phyloP scores from a whole-genome alignment of 2,329 filamentous ascomycete species.

The Chaetomiaceae sp. region DNA sequence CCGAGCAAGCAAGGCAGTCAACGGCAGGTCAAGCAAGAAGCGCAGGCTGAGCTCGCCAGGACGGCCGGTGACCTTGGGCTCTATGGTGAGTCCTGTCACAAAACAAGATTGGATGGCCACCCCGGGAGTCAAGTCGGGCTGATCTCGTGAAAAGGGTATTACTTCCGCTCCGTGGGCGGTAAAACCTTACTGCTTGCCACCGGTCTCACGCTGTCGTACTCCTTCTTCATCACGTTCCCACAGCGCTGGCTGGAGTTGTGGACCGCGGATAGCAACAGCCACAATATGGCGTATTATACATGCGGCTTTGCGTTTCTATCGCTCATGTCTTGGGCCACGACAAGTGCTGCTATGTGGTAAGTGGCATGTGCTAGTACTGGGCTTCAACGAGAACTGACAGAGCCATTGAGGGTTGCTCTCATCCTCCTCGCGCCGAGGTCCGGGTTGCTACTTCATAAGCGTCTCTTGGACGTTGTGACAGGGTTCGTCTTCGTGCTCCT shows the following conservation, averaged over 20 bases:
- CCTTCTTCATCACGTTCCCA: conserved; percentile 33
- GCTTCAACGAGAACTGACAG: too few relatives aligned
- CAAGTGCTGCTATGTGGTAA: too few relatives aligned
- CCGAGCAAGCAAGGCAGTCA: not conserved
- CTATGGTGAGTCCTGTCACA: not conserved
- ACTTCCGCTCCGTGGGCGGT: conserved; percentile 25
- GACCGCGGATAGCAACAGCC: too few relatives aligned
- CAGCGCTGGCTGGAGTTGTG: conserved; percentile 36
- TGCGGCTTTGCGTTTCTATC: too few relatives aligned
- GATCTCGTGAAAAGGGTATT: conserved; percentile 25
- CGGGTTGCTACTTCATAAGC: too few relatives aligned
- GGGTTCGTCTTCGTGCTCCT: too few relatives aligned
- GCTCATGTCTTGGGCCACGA: too few relatives aligned
- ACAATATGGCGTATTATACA: too few relatives aligned
- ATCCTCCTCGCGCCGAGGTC: too few relatives aligned
- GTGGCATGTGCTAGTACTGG: too few relatives aligned
- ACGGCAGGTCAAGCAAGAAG: not conserved
- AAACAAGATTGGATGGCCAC: not conserved
- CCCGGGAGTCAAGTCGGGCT: not conserved
- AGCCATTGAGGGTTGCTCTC: too few relatives aligned
- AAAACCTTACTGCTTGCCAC: conserved; percentile 27
- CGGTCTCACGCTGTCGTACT: conserved; percentile 22
- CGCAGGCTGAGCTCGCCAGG: not conserved
- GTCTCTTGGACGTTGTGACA: too few relatives aligned
- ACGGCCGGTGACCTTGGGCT: not conserved